Base-by-base conservation (phyloP, 225 moss, liverwort and hornwort genomes). In the Ulota crispa region DNA sequence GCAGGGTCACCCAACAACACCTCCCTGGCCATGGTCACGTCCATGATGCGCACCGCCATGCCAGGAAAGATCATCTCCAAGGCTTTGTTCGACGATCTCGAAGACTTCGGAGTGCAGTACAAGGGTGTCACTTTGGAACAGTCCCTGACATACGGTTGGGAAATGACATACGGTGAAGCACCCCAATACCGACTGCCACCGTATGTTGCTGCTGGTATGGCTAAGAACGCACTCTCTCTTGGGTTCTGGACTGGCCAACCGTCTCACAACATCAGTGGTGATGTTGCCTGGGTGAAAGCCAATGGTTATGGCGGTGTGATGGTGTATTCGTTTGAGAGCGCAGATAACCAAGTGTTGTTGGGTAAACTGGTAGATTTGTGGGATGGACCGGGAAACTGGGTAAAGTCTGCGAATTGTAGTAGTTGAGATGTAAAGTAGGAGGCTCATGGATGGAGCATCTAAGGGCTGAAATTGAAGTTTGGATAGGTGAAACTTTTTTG, bases 161-260 rank as follows among this genome's bases (percentile, higher is more conserved):
- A 79, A 16, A 79, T 79, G 59, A 5, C 1, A 2, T 79, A 79
- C 5, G 59, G 79, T 0, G 1, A 0, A 0, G 0, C 0, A 14
- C 79, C 79, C 6, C 0, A n/a, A 0, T 0, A 0, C 2, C 78
- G 78, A 0, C 0, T 78, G 43, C 42, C 57, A 0, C 0, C 0
- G 0, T 79, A 79, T 1, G 69, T 79, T 0, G 1, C 2, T 0
- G 30, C 1, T 0, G 69, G 78, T 6, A 68, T 79, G 42, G 79
- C 31, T 0, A 57, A 79, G 43, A 8, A 69, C 9, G 5, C 42
- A 1, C 42, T 79, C 0, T 42, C 57, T 0, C 70, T 70, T 0
- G 70, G 79, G 3, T 79, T 59, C 1, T 70, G 45, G 59, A 43
- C 15, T 0, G 31, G 0, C 2, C 0, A 6, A 0, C 15, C 0